Conservation (phyloP, 2,329 filamentous ascomycete genomes). For the Sporothrix phasma region DNA sequence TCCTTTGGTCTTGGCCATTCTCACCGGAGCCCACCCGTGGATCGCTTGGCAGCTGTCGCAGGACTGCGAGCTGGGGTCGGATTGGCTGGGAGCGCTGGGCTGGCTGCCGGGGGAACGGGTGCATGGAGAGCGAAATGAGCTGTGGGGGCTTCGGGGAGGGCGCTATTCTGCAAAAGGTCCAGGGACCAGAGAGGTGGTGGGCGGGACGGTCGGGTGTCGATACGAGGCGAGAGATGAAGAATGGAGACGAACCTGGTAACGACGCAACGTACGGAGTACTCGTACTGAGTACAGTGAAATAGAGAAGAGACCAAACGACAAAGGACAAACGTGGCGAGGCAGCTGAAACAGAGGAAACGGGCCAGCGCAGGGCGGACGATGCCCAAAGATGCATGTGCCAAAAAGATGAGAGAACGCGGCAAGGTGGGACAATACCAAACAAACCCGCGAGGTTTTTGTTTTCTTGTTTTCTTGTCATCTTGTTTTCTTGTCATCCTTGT, state of each 20-base stretch:
- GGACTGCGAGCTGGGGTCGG: background rate
- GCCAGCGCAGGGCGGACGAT: background rate
- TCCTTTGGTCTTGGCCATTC: background rate
- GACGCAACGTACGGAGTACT: no score
- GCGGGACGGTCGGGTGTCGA: background rate
- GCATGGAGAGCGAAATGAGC: conserved; percentile 14
- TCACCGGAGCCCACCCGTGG: background rate
- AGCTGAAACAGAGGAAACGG: conserved; percentile 5
- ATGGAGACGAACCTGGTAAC: no score
- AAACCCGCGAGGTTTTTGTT: background rate
- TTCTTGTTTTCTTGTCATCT: background rate
- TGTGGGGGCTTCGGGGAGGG: conserved; percentile 12
- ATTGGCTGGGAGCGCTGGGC: conserved; percentile 5
- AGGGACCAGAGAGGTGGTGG: background rate
- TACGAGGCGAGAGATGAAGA: conserved; percentile 10
- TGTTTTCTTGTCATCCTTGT: no score
- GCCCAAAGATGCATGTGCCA: background rate
- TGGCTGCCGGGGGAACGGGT: conserved; percentile 12
- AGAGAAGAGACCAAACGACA: background rate
- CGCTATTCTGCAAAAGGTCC: conserved; percentile 10
- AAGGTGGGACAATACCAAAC: background rate
- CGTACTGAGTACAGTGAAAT: no score
- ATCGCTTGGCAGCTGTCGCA: conserved; percentile 2
- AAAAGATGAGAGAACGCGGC: background rate
- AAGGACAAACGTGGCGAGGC: conserved; percentile 10